These are phyloP conservation scores for Coccomyxa sp. DNA, from an alignment of 139 green algal genomes.

Conservation along the genomic window DNA sequence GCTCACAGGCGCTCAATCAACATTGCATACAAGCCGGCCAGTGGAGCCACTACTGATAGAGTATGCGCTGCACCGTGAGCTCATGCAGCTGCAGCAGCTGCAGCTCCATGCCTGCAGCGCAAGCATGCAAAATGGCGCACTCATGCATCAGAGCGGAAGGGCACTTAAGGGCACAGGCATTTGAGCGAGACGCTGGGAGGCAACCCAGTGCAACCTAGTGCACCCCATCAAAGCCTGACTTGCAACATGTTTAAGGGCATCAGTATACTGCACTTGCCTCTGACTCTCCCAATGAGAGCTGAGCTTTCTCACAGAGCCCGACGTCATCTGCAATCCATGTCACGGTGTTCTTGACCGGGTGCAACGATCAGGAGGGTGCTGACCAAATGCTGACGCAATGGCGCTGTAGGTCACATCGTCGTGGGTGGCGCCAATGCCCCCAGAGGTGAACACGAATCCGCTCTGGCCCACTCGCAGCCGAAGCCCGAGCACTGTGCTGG, in stretches of 20 bases:
- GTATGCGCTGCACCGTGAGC: slow-evolving; percentile 61
- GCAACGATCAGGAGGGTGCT: no score
- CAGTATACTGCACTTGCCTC: background rate
- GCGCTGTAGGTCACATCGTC: slow-evolving; percentile 86
- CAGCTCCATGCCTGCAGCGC: slow-evolving; percentile 41
- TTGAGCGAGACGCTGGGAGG: no score
- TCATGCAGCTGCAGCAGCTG: slow-evolving; percentile 50
- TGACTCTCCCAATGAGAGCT: background rate
- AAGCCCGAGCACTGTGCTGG: slow-evolving; percentile 37
- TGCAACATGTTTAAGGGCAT: background rate
- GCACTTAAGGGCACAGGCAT: no score
- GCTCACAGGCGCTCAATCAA: no score
- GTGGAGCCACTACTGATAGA: slow-evolving; percentile 61
- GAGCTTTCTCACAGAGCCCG: background rate
- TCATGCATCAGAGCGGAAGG: no score
- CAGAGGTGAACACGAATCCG: slow-evolving; percentile 72
- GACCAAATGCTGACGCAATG: slow-evolving; percentile 51
- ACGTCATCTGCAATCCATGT: background rate
- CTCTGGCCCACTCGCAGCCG: slow-evolving; percentile 42
- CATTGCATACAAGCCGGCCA: no score
- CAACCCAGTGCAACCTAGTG: no score
- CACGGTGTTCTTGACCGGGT: no score
- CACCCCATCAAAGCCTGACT: background rate
- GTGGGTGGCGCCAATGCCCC: slow-evolving; percentile 84
- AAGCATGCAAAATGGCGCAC: no score